A percentile compares a stretch with the other conserved stretches of the same genome.
Evolutionary conservation across 805 yeast species (phyloP).

Genomic region (Kuraishia piskuri): DNA sequence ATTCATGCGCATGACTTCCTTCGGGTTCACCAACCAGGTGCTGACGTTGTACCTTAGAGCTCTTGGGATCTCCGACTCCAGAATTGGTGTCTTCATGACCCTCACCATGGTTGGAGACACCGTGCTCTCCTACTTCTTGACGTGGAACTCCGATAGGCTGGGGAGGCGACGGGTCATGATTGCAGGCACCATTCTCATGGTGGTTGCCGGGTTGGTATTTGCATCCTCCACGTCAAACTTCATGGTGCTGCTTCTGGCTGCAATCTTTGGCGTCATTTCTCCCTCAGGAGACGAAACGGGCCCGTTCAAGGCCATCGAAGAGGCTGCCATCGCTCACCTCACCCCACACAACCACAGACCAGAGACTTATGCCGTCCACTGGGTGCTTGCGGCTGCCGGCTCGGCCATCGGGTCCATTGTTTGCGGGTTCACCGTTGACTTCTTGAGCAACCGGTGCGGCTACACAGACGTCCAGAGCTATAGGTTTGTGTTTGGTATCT

Average conservation of each 20-base stretch:
- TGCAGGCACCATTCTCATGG: constrained; percentile 61
- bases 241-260: constrained; percentile 52
- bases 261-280: constrained; percentile 77
- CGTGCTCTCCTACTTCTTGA: constrained; percentile 53
- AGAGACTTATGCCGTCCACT: constrained; percentile 68
- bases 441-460: constrained; percentile 22
- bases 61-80: constrained; percentile 43
- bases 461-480: constrained; percentile 38
- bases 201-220: constrained; percentile 56
- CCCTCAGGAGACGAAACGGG: constrained; percentile 90
- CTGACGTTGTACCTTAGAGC: constrained; percentile 57
- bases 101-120: constrained; percentile 77
- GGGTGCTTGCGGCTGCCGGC: constrained; percentile 61
- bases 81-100: constrained; percentile 76
- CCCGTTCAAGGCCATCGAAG: constrained; percentile 82
- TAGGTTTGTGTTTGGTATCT: constrained; percentile 45
- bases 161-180: constrained; percentile 63
- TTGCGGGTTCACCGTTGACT: constrained; percentile 53
- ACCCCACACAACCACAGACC: constrained; percentile 60
- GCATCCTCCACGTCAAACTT: constrained; percentile 43
- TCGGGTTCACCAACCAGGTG: constrained; percentile 74
- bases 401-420: constrained; percentile 62
- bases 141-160: constrained; percentile 68
- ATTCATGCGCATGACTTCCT: constrained; percentile 62
- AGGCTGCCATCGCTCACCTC: constrained; percentile 72